Evolutionary conservation across 1,139 yeast species (phyloP).

Genomic region (Candida sanyaensis): DNA sequence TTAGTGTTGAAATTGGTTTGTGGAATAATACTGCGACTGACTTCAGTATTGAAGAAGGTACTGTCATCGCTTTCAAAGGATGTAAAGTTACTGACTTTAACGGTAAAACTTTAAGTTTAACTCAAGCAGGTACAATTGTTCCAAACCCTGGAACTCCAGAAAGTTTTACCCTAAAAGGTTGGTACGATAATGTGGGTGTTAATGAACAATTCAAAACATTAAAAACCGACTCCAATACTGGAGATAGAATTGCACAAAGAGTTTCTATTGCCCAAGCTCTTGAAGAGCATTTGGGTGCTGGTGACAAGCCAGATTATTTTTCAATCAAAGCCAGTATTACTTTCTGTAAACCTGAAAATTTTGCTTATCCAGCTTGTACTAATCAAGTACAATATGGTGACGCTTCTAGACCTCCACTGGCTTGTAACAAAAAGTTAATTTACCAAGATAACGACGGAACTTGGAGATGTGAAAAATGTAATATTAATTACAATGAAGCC

Average conservation of each 20-base stretch:
- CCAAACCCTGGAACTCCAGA: slow-evolving; percentile 89
- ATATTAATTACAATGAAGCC: slow-evolving; percentile 66
- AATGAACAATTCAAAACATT: slow-evolving; percentile 63
- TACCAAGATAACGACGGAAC: slow-evolving; percentile 69
- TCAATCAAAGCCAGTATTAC: slow-evolving; percentile 72
- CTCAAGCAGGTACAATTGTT: slow-evolving; percentile 73
- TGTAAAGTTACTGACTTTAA: slow-evolving; percentile 87
- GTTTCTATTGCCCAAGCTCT: slow-evolving; percentile 69
- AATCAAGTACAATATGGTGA: slow-evolving; percentile 32
- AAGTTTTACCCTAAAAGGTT: slow-evolving; percentile 85
- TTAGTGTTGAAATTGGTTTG: slow-evolving; percentile 75
- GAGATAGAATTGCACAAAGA: slow-evolving; percentile 48
- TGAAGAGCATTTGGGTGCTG: slow-evolving; percentile 68
- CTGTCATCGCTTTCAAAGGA: slow-evolving; percentile 91
- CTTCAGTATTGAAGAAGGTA: slow-evolving; percentile 72
- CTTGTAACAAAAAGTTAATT: slow-evolving; percentile 80
- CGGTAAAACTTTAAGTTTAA: slow-evolving; percentile 81
- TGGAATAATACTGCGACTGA: slow-evolving; percentile 90
- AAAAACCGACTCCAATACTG: slow-evolving; percentile 34
- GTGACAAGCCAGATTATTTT: slow-evolving; percentile 80
- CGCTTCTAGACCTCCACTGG: slow-evolving; percentile 20
- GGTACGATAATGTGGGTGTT: slow-evolving; percentile 86
- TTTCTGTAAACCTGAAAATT: slow-evolving; percentile 69
- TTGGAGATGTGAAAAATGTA: slow-evolving; percentile 96
- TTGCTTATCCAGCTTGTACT: slow-evolving; percentile 90